Evolutionary conservation across 2,329 filamentous ascomycete species (phyloP).

Genomic region (Colletotrichum cereale): DNA sequence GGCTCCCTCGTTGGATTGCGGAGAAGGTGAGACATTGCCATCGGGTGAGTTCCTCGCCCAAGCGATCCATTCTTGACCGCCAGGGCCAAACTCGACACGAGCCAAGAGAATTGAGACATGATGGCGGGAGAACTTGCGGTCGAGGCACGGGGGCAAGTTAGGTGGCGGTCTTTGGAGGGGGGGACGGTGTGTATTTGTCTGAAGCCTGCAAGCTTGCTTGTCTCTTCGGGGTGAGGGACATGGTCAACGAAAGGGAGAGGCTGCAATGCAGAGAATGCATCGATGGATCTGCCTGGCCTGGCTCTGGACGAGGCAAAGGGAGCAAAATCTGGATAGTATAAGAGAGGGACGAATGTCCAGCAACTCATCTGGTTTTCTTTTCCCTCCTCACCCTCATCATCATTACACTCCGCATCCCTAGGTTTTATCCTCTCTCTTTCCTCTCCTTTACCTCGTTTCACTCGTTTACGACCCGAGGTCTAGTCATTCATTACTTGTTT

Average conservation of each 20-base stretch:
- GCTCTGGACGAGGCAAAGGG: slow-evolving; percentile 4
- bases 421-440: slow-evolving; percentile 22
- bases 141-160: neutral
- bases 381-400: slow-evolving; percentile 36
- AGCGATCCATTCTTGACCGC: slow-evolving; percentile 39
- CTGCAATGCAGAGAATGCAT: neutral
- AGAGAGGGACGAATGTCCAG: slow-evolving; percentile 17
- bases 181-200: neutral
- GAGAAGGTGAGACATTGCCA: slow-evolving; percentile 35
- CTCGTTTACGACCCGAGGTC: slow-evolving; percentile 39
- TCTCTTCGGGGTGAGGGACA: slow-evolving; percentile 32
- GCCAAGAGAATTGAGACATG: slow-evolving; percentile 9
- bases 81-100: slow-evolving; percentile 7
- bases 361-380: slow-evolving; percentile 5
- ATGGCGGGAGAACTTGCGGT: neutral
- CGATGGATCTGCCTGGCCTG: neutral
- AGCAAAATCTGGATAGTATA: slow-evolving; percentile 26
- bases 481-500: slow-evolving; percentile 38
- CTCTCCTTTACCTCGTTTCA: slow-evolving; percentile 34
- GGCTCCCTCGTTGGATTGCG: slow-evolving; percentile 37
- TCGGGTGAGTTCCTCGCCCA: slow-evolving; percentile 18
- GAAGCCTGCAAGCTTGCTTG: slow-evolving; percentile 33
- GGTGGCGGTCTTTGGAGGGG: neutral
- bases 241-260: slow-evolving; percentile 16
- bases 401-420: slow-evolving; percentile 36